Percentiles rank a stretch among this genome's conserved stretches.
Conservation (phyloP, 768 basidiomycete genomes). For the Lactifluus rugatus region DNA sequence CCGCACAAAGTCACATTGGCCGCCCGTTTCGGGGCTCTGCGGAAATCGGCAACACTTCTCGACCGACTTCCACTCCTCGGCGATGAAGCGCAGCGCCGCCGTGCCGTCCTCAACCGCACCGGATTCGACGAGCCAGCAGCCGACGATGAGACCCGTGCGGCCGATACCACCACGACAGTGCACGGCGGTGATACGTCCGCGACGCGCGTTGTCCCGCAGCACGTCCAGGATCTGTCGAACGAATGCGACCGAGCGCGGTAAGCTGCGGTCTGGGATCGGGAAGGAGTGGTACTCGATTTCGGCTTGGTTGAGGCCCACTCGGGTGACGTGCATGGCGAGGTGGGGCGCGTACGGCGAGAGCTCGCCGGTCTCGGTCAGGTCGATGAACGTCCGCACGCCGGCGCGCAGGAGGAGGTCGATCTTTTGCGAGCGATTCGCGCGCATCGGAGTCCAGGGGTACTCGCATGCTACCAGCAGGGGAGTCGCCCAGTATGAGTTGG, state of each 20-base stretch:
- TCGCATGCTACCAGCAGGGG: conserved; percentile 67
- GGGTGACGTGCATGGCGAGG: conserved; percentile 42
- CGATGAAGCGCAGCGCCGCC: conserved; percentile 57
- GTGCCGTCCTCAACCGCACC: conserved; percentile 50
- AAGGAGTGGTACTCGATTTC: conserved; percentile 69
- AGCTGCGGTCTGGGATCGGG: conserved; percentile 62
- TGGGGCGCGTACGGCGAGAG: conserved; percentile 53
- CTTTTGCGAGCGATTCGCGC: conserved; percentile 37
- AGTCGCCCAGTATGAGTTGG: conserved; percentile 83
- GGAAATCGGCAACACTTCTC: conserved; percentile 72
- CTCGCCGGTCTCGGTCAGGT: conserved; percentile 76
- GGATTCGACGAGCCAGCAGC: conserved; percentile 70
- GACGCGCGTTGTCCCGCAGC: conserved; percentile 47
- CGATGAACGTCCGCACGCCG: conserved; percentile 73
- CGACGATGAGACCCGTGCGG: conserved; percentile 50
- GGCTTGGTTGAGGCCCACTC: conserved; percentile 44
- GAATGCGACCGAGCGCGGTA: conserved; percentile 50
- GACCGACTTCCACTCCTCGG: conserved; percentile 60
- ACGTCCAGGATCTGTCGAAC: conserved; percentile 52
- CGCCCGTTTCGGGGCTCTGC: conserved; percentile 69
- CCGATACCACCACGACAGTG: conserved; percentile 78
- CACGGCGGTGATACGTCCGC: conserved; percentile 56
- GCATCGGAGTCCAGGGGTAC: conserved; percentile 63
- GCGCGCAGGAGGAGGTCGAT: conserved; percentile 62
- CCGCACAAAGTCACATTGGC: conserved; percentile 67